Evolutionary conservation across 371 early-diverging fungal genomes (phyloP), one percentile per base, ranked within the genome.

Genomic region (Mucor irregularis): DNA sequence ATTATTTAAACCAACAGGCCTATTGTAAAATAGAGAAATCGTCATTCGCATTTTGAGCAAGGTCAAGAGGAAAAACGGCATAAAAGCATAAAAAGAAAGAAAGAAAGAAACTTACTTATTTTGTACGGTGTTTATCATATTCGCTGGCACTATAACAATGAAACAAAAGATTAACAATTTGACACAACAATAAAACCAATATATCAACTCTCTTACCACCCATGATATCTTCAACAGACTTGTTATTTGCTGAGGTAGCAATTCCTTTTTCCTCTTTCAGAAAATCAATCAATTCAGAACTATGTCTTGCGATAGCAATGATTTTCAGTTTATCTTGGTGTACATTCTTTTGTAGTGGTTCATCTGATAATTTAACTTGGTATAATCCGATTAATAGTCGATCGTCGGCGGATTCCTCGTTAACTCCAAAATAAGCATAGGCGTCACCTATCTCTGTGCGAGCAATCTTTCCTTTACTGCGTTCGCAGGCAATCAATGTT

Each of bases 1-100:
- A 49, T 93, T 93, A 30, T 81, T 74, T 30, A 93, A 74, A 2
- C 94, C 94, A 5, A 85, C 81, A 11, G 91, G 91, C 33, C 76
- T 76, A 52, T 54, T 29, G 24, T 25, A 21, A 34, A 7, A 17
- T 10, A 21, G 11, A 29, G n/a, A 29, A 42, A 31, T 11, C 7
- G 35, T 37, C 26, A 29, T 30, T 22, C 38, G 48, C 16, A 9
- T 9, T 3, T 24, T 53, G 19, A 13, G 34, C 37, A 6, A 29
- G 1, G 24, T 52, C 13, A 24, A 30, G 39, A 38, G 4, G 22
- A 11, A 30, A 11, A 33, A 16, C 16, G 29, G n/a, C n/a, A 22
- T 28, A 30, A 14, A 57, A 28, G 4, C 11, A 43, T 26, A 40
- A 10, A 40, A 26, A 19, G 4, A 40, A 22, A 28, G 17, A 30